Base-by-base conservation (phyloP, 2,329 filamentous ascomycete species). In the Phyllosticta citribraziliensis region DNA sequence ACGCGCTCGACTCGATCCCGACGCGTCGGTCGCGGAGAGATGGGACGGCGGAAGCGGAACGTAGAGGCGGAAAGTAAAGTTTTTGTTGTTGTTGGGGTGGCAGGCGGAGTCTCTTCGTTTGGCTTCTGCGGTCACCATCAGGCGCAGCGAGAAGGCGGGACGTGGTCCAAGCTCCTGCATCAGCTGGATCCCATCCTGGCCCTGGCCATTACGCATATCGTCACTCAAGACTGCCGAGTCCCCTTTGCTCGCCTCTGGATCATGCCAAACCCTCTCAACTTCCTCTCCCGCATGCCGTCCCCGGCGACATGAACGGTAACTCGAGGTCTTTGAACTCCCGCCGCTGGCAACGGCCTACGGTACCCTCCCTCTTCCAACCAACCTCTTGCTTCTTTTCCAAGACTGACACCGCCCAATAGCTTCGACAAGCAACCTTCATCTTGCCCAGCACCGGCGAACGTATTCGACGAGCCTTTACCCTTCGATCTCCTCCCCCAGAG, bases 391-490 rank as follows among this genome's bases (percentile, higher is more conserved):
- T 25, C 25, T 33, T 57, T 51, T 27, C 19, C 52, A 22, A 63
- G 67, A 71, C 30, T 73, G 68, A 61, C 51, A 52, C 14, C 8
- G 17, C 19, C 35, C 8, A 54, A 56, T 67, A 91, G 81, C 80
- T 95, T 64, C 87, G 88, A 66, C 88, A 93, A 71, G 89, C 89
- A 66, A 94, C 90, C 53, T 91, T 95, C 73, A 88, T 97, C 67
- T 82, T 96, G 60, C 91, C 93, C 8, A 80, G 82, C 63, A 97
- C 91, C 2, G 92, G 93, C 68, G 89, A 96, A 74, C 88, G 91
- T 65, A 83, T 91, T 55, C 88, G 86, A 69, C 88, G 88, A 64
- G 83, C 87, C 64, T 91, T 96, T 67, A 93, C 88, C 22, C 79
- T 96, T 27, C 87, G 88, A 35, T 56, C 56, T 2, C 35, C 56